Percentiles rank a stretch among this genome's conserved stretches.
phyloP scores from a whole-genome alignment of 2,329 filamentous ascomycete genomes.

The Stachybotrys echinatus region DNA sequence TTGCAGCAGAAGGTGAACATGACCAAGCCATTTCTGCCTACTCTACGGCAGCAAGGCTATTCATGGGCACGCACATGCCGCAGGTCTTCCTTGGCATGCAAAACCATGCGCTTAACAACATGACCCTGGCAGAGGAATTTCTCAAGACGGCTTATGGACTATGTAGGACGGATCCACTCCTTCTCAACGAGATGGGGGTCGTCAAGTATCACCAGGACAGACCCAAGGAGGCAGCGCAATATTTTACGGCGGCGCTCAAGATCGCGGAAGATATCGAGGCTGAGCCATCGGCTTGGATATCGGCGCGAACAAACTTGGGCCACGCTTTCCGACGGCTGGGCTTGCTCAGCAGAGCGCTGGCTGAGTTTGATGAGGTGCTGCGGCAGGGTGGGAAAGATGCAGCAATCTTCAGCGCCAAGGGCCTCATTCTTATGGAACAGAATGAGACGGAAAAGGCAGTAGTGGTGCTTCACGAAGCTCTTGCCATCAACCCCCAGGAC shows the following conservation, averaged over 20 bases:
- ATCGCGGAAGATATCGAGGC: conserved; percentile 78
- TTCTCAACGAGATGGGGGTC: conserved; percentile 93
- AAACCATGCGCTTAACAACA: conserved; percentile 91
- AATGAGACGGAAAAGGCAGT: conserved; percentile 72
- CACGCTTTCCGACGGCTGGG: conserved; percentile 76
- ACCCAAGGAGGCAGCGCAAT: conserved; percentile 66
- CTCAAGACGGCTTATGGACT: conserved; percentile 81
- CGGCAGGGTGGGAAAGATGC: conserved; percentile 76
- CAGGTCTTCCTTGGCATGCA: conserved; percentile 98
- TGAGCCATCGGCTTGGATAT: conserved; percentile 75
- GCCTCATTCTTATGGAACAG: conserved; percentile 76
- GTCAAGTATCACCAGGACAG: conserved; percentile 92
- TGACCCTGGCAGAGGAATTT: conserved; percentile 90
- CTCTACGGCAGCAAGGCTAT: conserved; percentile 87
- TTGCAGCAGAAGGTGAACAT: conserved; percentile 94
- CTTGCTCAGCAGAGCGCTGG: conserved; percentile 65
- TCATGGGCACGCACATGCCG: conserved; percentile 94
- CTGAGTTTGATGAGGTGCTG: conserved; percentile 82
- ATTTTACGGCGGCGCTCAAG: conserved; percentile 72
- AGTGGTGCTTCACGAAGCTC: conserved; percentile 75
- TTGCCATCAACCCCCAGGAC: conserved; percentile 74
- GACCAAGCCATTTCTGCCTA: conserved; percentile 98
- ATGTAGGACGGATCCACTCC: conserved; percentile 78
- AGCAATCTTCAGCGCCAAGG: conserved; percentile 75
- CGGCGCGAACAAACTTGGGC: conserved; percentile 81